Evolutionary conservation across 1,284 basidiomycete genomes (phyloP), one percentile per base, ranked within the genome.

Genomic region (Trametes versicolor): DNA sequence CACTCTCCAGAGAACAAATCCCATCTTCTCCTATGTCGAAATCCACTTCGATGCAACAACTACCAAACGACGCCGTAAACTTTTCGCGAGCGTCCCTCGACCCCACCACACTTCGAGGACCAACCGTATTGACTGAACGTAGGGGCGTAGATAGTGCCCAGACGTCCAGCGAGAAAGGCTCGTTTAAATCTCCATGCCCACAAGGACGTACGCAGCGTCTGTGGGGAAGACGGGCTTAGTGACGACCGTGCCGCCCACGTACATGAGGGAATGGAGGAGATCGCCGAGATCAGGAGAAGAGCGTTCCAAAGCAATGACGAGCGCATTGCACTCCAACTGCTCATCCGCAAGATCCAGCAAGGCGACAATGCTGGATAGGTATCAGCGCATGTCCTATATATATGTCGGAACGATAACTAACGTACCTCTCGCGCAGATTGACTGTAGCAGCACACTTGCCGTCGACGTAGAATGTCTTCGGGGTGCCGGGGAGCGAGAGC

Each of bases 301-400:
- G 70, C 87, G 86, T 74, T 91, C 88, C 64, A 93, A 78, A 23
- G 85, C 89, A 70, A 95, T 93, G 65, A 94, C 83, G 48, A 94
- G 84, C n/a, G 90, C 88, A 50, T 84, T 85, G 75, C 92, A 94
- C 72, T 85, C 83, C 43, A 95, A 81, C 66, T 85, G 87, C 76
- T 94, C 92, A 75, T 92, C 91, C 60, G 93, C 92, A 32, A 95
- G 82, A 73, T 95, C 92, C 67, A 95, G 80, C 43, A 95, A 82
- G 55, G 93, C 93, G 43, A 94, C 92, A 71, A 94, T 89, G 76
- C 92, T 94, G n/a, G 17, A 3, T n/a, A 49, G 0, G 4, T 3
- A 15, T 58, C 23, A 58, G 47, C 17, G 9, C 1, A 25, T 39
- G 6, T 3, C 27, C 21, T 17, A 21, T 0, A 59, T 47, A 54